These are phyloP conservation scores for Coemansia sp. DNA, from an alignment of 192 early-diverging fungal genomes.

Conservation along the genomic window DNA sequence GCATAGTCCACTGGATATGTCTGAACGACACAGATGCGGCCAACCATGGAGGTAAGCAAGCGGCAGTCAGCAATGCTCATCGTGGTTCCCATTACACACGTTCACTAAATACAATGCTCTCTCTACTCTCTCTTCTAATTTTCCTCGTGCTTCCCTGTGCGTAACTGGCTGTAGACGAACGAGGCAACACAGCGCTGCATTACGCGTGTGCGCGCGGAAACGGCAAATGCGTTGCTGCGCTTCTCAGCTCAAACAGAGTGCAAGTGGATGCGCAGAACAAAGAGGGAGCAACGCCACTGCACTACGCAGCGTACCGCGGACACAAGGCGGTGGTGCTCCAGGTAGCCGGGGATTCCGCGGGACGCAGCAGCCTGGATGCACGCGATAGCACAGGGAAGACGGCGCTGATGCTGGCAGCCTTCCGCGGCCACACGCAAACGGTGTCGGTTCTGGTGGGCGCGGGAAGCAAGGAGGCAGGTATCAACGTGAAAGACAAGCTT, in stretches of 20 bases:
- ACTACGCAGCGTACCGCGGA: conserved; percentile 45
- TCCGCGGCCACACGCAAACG: conserved; percentile 38
- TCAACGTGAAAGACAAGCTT: conserved; percentile 30
- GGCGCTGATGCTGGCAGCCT: conserved; percentile 48
- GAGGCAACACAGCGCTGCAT: conserved; percentile 45
- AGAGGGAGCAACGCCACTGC: conserved; percentile 34
- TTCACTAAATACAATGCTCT: not conserved
- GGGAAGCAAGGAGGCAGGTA: conserved; percentile 5
- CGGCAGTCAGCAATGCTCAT: too few relatives aligned
- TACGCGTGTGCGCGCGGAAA: conserved; percentile 27
- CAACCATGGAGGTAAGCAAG: conserved; percentile 33
- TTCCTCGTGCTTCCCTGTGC: not conserved
- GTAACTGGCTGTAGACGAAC: conserved; percentile 19
- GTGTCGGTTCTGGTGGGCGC: conserved; percentile 18
- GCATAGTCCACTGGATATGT: conserved; percentile 32
- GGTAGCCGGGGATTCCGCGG: conserved; percentile 2
- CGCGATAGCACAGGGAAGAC: conserved; percentile 40
- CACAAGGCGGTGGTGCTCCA: conserved; percentile 15
- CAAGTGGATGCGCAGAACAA: conserved; percentile 17
- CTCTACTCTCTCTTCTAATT: not conserved
- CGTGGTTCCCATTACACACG: not conserved
- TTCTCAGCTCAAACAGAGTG: conserved; percentile 5
- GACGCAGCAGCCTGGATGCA: not conserved
- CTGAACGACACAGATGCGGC: conserved; percentile 18
- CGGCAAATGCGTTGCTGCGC: conserved; percentile 15